Percentiles rank a stretch among this genome's conserved stretches.
Evolutionary conservation across 768 basidiomycete genomes (phyloP).

Genomic region (Leccinum variicolor): DNA sequence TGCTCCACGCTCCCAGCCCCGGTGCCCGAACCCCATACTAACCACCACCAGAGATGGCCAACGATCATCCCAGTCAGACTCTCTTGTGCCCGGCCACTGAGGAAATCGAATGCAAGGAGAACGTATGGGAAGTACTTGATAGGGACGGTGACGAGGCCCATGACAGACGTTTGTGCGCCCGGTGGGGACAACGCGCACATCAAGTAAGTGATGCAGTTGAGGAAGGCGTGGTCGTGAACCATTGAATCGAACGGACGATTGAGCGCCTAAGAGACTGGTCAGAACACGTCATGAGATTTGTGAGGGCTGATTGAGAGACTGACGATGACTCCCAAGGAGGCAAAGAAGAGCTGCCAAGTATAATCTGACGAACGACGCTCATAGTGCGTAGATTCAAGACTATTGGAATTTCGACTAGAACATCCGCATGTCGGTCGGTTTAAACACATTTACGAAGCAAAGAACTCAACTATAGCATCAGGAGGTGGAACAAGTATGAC

Average conservation of each 20-base stretch:
- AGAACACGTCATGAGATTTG: not conserved
- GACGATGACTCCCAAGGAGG: conserved; percentile 58
- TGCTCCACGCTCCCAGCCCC: conserved; percentile 36
- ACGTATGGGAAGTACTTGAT: conserved; percentile 71
- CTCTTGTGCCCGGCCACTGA: conserved; percentile 59
- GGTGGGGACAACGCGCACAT: conserved; percentile 62
- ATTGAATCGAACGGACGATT: conserved; percentile 59
- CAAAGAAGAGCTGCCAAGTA: conserved; percentile 68
- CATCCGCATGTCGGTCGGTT: not conserved
- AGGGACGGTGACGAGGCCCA: conserved; percentile 77
- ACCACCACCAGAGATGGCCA: conserved; percentile 83
- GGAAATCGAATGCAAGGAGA: conserved; percentile 68
- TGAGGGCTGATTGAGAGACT: conserved; percentile 21
- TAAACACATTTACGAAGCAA: not conserved
- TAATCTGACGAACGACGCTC: conserved; percentile 63
- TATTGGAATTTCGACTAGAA: conserved; percentile 58
- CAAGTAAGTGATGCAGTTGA: conserved; percentile 67
- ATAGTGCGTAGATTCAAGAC: conserved; percentile 64
- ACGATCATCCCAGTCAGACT: conserved; percentile 68
- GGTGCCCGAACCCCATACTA: conserved; percentile 49
- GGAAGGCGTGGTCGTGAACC: conserved; percentile 61
- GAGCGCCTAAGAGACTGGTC: conserved; percentile 34
- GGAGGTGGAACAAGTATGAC: conserved; percentile 39
- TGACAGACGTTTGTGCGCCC: conserved; percentile 66
- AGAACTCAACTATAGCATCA: conserved; percentile 40